A percentile compares a stretch with the other conserved stretches of the same genome.
Conservation (phyloP, 2,329 filamentous ascomycete species). For the Pseudogymnoascus sp. region DNA sequence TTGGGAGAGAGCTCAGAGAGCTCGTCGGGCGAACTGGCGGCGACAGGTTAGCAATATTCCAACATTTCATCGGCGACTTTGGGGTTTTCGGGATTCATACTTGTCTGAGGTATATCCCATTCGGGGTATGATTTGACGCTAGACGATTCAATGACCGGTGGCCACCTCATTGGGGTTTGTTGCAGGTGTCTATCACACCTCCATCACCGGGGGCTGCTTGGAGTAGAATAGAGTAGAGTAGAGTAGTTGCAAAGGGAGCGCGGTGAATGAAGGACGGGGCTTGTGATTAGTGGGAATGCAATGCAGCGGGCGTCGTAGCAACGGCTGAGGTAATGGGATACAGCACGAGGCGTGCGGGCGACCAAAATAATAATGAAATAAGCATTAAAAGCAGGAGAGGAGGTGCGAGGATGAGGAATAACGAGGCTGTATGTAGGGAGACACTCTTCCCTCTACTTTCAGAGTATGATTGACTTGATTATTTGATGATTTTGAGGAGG, state of each 20-base stretch:
- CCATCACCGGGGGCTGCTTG: conserved; percentile 2
- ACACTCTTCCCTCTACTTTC: conserved; percentile 3
- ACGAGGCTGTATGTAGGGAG: neutral
- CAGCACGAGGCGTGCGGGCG: neutral
- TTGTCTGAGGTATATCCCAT: conserved; percentile 8
- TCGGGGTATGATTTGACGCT: neutral
- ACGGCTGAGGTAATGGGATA: conserved; percentile 3
- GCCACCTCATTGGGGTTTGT: neutral
- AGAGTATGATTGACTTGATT: neutral
- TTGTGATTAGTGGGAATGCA: neutral
- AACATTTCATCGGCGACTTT: neutral
- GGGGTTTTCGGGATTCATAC: neutral
- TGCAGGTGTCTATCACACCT: conserved; percentile 5
- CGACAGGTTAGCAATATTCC: neutral
- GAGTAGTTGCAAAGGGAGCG: neutral
- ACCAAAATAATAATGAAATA: neutral
- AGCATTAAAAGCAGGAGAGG: conserved; percentile 3
- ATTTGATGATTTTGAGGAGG: conserved; percentile 5
- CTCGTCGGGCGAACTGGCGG: neutral
- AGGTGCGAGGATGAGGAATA: neutral
- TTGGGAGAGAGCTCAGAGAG: neutral
- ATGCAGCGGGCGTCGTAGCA: neutral
- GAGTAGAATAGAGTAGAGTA: neutral
- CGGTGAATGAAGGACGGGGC: neutral
- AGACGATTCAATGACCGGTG: neutral